Percentiles rank a stretch among this genome's conserved stretches.
Evolutionary conservation across 2,329 filamentous ascomycete genomes (phyloP).

Genomic region (Sporothrix globosa): DNA sequence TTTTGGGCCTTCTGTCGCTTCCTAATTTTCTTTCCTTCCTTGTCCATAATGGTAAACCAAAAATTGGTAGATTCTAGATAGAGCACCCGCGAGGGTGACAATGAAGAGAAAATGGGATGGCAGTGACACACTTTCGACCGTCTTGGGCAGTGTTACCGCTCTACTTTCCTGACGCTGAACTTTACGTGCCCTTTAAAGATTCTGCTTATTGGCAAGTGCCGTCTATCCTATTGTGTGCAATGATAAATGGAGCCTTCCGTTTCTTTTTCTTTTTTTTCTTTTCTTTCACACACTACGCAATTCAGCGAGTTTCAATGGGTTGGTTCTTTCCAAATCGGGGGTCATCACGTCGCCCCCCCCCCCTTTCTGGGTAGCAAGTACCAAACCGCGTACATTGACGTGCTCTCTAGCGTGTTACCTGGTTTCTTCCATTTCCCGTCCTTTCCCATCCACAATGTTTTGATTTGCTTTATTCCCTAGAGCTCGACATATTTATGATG

Average conservation of each 20-base stretch:
- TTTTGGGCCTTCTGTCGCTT: not conserved
- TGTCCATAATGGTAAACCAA: not conserved
- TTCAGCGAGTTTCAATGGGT: not conserved
- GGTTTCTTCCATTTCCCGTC: not conserved
- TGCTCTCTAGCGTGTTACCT: not conserved
- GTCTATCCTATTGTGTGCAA: conserved; percentile 4
- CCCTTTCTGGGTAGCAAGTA: not conserved
- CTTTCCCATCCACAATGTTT: not conserved
- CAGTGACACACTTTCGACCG: not conserved
- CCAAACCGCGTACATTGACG: not conserved
- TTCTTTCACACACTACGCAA: not conserved
- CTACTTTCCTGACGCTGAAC: not conserved
- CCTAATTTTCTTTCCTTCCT: not conserved
- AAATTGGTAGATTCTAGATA: conserved; percentile 15
- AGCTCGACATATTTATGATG: too few species aligned
- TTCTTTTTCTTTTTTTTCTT: not conserved
- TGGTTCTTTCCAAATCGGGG: not conserved
- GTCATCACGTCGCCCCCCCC: not conserved
- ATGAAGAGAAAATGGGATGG: not conserved
- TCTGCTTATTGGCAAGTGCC: not conserved
- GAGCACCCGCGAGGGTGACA: conserved; percentile 12
- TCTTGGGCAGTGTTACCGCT: not conserved
- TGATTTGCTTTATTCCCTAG: not conserved
- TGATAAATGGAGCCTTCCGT: not conserved
- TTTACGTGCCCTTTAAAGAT: not conserved